Evolutionary conservation across 1,139 yeast genomes (phyloP), one percentile per base, ranked within the genome.

Genomic region (Hansenula anomala): DNA sequence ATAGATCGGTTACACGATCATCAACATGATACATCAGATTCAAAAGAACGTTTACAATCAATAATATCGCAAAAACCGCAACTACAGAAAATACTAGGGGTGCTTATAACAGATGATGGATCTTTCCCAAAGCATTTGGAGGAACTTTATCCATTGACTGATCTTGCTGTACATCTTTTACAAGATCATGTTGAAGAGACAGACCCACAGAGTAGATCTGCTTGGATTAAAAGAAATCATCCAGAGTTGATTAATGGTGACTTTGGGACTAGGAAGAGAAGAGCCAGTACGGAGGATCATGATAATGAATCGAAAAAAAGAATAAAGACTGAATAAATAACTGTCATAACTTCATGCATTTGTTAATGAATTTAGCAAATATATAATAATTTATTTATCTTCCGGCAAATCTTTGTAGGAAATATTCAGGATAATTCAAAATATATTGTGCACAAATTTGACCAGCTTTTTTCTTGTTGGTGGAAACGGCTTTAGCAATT

Each of bases 401-500:
- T 6, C 13, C 12, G 3, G 6, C 25, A 17, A 28, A 28, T 16
- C 20, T 24, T 14, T 14, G 15, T 27, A 24, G 23, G 30, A 44
- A 44, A 16, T 37, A 39, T 4, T 39, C 45, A 15, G 30, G 34
- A 19, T 42, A 45, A 12, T 40, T 38, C 17, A 42, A 25, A n/a
- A 48, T 40, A 11, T 39, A 33, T 31, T 45, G 43, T 1, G 52
- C 52, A 34, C 44, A 44, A 28, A 41, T 38, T 29, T 45, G 51
- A 4, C 51, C 51, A 5, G 52, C 52, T 14, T 38, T 45, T 31
- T 48, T 48, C 36, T 48, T 48, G 18, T 45, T 48, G 2, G 47
- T 43, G 6, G 44, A 35, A 20, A 39, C 38, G 2, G 49, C 47
- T 22, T 41, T 37, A 2, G 45, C 45, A 19, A 47, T 29, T n/a